Conservation (phyloP, 495 filamentous ascomycete genomes). For the Penicillium egyptiacum region DNA sequence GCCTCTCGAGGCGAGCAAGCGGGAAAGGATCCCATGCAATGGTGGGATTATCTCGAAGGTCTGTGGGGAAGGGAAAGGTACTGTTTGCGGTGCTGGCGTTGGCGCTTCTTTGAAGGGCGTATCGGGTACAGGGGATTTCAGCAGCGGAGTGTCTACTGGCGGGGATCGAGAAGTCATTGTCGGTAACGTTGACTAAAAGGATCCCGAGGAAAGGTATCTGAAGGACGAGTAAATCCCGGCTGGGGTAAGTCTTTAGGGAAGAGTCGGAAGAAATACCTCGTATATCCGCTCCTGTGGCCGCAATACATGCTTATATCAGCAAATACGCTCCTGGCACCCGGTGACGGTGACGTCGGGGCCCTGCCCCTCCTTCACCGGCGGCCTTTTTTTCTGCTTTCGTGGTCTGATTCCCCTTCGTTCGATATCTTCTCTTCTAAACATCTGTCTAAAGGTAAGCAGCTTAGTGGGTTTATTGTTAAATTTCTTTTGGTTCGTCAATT, state of each 20-base stretch:
- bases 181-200: constrained; percentile 14
- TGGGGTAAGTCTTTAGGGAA: constrained; percentile 40
- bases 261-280: constrained; percentile 33
- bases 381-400: constrained; percentile 23
- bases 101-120: constrained; percentile 42
- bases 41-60: constrained; percentile 84
- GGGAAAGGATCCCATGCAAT: constrained; percentile 72
- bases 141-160: constrained; percentile 38
- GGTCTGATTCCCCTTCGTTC: constrained; percentile 19
- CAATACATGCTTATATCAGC: neutral
- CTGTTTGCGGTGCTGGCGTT: constrained; percentile 48
- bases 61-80: constrained; percentile 52
- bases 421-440: constrained; percentile 28
- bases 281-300: neutral
- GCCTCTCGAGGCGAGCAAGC: constrained; percentile 54
- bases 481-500: constrained; percentile 22
- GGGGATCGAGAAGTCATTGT: constrained; percentile 44
- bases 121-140: constrained; percentile 44
- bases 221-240: constrained; percentile 20
- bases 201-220: constrained; percentile 18
- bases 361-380: constrained; percentile 43
- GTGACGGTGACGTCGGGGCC: constrained; percentile 32
- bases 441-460: constrained; percentile 24
- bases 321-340: constrained; percentile 6
- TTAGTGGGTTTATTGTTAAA: neutral